Evolutionary conservation across 1,284 basidiomycete species (phyloP).

Genomic region (Leccinum subatratum): DNA sequence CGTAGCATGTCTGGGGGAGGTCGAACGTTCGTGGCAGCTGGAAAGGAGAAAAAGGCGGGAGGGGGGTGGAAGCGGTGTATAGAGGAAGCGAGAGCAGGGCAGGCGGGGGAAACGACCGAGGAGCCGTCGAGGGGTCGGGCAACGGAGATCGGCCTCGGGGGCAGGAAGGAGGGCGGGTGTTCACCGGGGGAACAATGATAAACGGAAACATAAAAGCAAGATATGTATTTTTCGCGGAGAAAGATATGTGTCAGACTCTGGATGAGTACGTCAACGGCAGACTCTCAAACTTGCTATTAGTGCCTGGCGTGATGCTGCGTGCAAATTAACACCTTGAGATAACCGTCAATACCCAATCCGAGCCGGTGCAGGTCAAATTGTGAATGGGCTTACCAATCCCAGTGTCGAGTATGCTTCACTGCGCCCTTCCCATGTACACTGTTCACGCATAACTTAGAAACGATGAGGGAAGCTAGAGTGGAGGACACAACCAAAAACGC

Average conservation of each 20-base stretch:
- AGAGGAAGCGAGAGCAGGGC: constrained; percentile 6
- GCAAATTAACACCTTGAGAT: constrained; percentile 77
- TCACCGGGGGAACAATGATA: constrained; percentile 25
- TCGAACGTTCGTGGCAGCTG: constrained; percentile 36
- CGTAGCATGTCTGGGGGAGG: constrained; percentile 42
- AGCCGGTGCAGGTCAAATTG: too few relatives aligned
- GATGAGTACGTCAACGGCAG: constrained; percentile 27
- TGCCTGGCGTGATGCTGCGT: constrained; percentile 72
- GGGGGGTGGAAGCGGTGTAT: constrained; percentile 1
- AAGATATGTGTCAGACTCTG: constrained; percentile 29
- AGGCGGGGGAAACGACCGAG: constrained; percentile 6
- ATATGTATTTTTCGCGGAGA: constrained; percentile 29
- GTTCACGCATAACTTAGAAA: too few relatives aligned
- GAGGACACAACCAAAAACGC: neutral
- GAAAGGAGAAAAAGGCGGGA: constrained; percentile 13
- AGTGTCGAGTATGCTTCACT: too few relatives aligned
- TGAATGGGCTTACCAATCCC: too few relatives aligned
- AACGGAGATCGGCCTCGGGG: constrained; percentile 20
- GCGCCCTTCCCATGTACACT: too few relatives aligned
- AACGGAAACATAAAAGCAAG: constrained; percentile 24
- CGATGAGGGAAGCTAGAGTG: neutral
- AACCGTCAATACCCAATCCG: too few relatives aligned
- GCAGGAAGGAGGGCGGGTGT: constrained; percentile 10
- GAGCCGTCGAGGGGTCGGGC: neutral
- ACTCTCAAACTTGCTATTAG: constrained; percentile 23